These are phyloP conservation scores for Colletotrichum nymphaeae DNA, from an alignment of 2,329 filamentous ascomycete species.

Conservation along the genomic window DNA sequence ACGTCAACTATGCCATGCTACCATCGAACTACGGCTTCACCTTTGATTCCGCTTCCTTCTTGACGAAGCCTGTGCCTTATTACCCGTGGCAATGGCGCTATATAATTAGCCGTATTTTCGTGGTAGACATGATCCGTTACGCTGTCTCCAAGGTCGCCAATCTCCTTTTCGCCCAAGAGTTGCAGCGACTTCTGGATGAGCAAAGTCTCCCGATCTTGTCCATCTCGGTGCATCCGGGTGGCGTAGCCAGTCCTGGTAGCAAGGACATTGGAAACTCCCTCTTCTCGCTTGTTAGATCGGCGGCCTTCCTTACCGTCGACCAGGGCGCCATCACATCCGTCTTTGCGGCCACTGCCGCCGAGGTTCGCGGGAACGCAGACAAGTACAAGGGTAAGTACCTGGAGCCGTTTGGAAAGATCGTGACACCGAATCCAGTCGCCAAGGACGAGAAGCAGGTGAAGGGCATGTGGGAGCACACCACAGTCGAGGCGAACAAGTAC, in stretches of 20 bases:
- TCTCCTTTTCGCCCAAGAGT: conserved; percentile 38
- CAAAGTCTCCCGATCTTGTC: conserved; percentile 34
- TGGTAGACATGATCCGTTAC: conserved; percentile 40
- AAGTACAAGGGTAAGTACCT: conserved; percentile 38
- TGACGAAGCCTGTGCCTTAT: conserved; percentile 23
- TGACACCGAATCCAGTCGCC: conserved; percentile 26
- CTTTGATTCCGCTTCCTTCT: conserved; percentile 34
- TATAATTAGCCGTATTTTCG: conserved; percentile 25
- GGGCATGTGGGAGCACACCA: conserved; percentile 38
- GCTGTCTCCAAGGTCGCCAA: conserved; percentile 40
- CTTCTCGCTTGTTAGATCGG: conserved; percentile 24
- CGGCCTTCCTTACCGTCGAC: conserved; percentile 28
- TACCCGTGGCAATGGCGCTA: conserved; percentile 36
- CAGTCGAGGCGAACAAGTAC: conserved; percentile 31
- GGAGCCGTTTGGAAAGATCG: conserved; percentile 32
- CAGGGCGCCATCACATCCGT: conserved; percentile 35
- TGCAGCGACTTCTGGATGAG: conserved; percentile 38
- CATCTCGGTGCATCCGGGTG: conserved; percentile 38
- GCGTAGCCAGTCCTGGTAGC: conserved; percentile 24
- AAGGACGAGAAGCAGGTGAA: conserved; percentile 27
- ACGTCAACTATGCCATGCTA: conserved; percentile 32
- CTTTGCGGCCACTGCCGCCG: conserved; percentile 37
- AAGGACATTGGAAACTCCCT: conserved; percentile 3
- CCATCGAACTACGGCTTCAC: conserved; percentile 37
- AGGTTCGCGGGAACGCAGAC: conserved; percentile 24